Conservation (phyloP, 352 stramenopile genomes). For the Sclerospora graminicola region DNA sequence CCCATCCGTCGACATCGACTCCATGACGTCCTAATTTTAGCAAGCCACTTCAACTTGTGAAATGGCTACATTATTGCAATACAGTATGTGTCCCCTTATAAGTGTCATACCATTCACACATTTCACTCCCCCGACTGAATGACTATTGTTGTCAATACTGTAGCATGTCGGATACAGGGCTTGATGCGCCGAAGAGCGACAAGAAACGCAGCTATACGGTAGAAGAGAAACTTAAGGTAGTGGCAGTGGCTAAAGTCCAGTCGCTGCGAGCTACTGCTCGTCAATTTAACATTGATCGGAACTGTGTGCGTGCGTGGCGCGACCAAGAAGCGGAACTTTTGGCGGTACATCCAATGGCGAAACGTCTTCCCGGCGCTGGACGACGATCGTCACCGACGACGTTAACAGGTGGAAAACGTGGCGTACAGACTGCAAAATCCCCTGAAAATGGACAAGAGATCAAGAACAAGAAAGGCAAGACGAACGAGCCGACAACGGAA, state of each 20-base stretch:
- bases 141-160: not conserved
- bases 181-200: constrained; percentile 13
- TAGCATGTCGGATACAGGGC: constrained; percentile 6
- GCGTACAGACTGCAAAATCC: not conserved
- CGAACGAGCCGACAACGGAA: not conserved
- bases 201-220: constrained; percentile 77
- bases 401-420: constrained; percentile 1
- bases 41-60: not conserved
- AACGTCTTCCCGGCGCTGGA: constrained; percentile 44
- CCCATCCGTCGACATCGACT: no score
- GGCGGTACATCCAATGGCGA: constrained; percentile 40
- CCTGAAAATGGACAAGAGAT: constrained; percentile 1
- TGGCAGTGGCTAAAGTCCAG: constrained; percentile 39
- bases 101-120: no score
- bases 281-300: constrained; percentile 62
- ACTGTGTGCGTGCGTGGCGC: constrained; percentile 58
- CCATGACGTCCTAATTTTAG: not conserved
- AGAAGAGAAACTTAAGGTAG: constrained; percentile 56
- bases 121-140: no score
- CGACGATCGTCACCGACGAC: constrained; percentile 17
- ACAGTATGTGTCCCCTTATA: no score
- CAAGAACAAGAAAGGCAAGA: constrained; percentile 2
- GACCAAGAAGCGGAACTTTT: constrained; percentile 52
- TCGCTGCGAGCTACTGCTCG: constrained; percentile 45
- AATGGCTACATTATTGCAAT: no score